These are phyloP conservation scores for Penicillium sp. DNA, from an alignment of 2,329 filamentous ascomycete genomes.

Conservation along the genomic window DNA sequence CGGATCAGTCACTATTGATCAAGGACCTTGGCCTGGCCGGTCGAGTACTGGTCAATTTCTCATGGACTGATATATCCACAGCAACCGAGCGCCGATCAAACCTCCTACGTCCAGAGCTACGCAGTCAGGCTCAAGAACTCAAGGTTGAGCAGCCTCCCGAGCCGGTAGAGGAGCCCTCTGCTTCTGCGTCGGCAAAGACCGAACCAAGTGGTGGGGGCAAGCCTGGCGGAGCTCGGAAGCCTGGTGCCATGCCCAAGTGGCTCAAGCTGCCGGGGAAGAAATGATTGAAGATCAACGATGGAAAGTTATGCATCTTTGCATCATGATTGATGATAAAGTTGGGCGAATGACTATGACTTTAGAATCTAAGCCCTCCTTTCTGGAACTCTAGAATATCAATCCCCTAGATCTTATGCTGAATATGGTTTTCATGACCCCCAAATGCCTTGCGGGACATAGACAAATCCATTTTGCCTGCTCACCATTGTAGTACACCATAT, in stretches of 20 bases:
- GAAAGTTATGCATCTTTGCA: neutral
- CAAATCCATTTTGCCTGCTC: neutral
- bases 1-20: conserved; percentile 65
- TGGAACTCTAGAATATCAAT: neutral
- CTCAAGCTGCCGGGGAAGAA: conserved; percentile 76
- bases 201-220: conserved; percentile 44
- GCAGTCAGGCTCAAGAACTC: conserved; percentile 69
- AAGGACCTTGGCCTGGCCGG: conserved; percentile 72
- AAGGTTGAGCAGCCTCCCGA: conserved; percentile 51
- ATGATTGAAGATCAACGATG: conserved; percentile 45
- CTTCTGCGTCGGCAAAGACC: conserved; percentile 15
- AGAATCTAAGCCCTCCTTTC: neutral
- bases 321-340: neutral
- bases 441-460: too few species aligned
- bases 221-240: conserved; percentile 39
- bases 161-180: conserved; percentile 57
- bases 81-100: conserved; percentile 54
- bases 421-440: neutral
- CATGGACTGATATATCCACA: conserved; percentile 72
- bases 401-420: neutral
- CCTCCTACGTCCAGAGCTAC: conserved; percentile 67
- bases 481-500: neutral
- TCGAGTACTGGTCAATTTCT: conserved; percentile 74
- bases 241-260: conserved; percentile 68
- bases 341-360: conserved; percentile 19